Base-by-base conservation (phyloP, 768 basidiomycete species). In the Trametes cinnabarina region DNA sequence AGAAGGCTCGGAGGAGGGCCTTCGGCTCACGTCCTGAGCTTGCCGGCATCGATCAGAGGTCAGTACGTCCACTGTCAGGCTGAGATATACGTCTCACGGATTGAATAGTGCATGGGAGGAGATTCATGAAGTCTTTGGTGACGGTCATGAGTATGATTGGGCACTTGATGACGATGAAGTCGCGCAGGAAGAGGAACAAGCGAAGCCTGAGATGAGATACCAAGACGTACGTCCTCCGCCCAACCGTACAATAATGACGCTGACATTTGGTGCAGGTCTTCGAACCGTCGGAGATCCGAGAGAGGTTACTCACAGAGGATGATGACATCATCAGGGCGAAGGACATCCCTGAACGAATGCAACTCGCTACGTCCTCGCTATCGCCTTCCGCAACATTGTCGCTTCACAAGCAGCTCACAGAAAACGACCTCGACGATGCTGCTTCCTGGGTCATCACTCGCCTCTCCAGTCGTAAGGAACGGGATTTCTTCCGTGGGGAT, bases 261-360 rank as follows among this genome's bases (percentile, higher is more conserved):
- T 39, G n/a, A 3, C 17, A 15, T 5, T 14, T n/a, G n/a, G 37
- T 39, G 23, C 53, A 98, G 94, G 93, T 98, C 60, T 99, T 98
- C 65, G 97, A 99, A 69, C 97, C 97, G 0, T 90, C 95, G 11
- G 94, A 98, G 76, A 98, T 99, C 68, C 85, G 85, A 50, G 88
- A 87, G 59, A 83, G 91, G 39, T 79, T 92, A 78, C 77, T 98
- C 26, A 96, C 94, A 3, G 93, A 94, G 62, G 93, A 92, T 57
- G 97, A 99, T 71, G 92, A 96, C 66, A 77, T 92, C 44, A 95
- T 99, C 60, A 88, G 95, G 44, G 85, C 82, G 17, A 85, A 83
- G 68, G 97, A 98, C 73, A 84, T 92, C 35, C 97, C 97, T 1
- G 97, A 99, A 70, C 88, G 97, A 47, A 94, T 95, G 89, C 94